Evolutionary conservation across 495 filamentous ascomycete species (phyloP), one percentile per base, ranked within the genome.

Genomic region (Aspergillus saccharolyticus): DNA sequence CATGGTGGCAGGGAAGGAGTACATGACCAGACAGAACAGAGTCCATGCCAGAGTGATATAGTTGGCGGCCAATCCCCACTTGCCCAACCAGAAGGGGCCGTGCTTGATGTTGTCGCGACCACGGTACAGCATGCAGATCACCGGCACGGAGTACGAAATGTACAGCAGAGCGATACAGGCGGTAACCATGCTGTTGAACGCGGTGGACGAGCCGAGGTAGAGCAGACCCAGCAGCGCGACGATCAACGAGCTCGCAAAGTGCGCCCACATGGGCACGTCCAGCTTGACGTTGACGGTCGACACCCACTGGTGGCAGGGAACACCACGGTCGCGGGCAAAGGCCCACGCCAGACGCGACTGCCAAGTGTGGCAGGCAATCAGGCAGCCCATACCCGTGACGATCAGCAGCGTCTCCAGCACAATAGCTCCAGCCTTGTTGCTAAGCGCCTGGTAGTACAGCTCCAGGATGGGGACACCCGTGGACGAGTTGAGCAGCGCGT

Each of bases 261-360:
- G 81, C 0, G 84, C 76, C 14, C 72, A 65, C 10, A 85, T 52
- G 0, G 84, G 84, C 4, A 85, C 78, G 53, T 81, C 78, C 17
- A 83, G 70, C 20, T 61, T 73, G 5, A 67, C 64, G 58, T 83
- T 66, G 17, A 84, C 78, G 53, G 74, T 63, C n/a, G 70, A 66
- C 60, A 81, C 66, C 53, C 70, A 78, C 42, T 74, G 62, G 44
- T 71, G 69, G 10, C 74, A 72, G 5, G 83, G 83, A 2, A 86
- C 59, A 10, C 81, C 83, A 19, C 74, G 63, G 59, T 86, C 84
- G 17, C 84, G 75, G 10, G 84, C 76, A 60, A 85, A 85, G 24
- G 77, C 78, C 83, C 84, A 86, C 50, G 76, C 80, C 14, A 86
- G 71, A 0, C 85, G 75, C 24, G 73, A 76, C 59, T 85, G 81